Evolutionary conservation across 1,139 yeast genomes (phyloP).

Genomic region (Candida glucosophila): DNA sequence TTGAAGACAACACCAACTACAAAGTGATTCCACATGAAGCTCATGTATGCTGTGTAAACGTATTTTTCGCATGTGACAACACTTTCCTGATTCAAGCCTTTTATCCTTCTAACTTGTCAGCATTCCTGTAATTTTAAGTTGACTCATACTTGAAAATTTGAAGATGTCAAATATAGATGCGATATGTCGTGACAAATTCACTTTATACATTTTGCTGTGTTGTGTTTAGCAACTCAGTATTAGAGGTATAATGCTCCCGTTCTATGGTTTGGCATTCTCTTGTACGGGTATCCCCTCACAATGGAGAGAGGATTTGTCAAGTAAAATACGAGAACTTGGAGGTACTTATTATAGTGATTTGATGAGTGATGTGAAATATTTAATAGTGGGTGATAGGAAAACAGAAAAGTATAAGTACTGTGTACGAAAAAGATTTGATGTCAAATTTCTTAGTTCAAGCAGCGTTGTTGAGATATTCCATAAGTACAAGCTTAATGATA

Average conservation of each 20-base stretch:
- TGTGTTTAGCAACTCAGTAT: too few relatives aligned
- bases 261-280: conserved; percentile 30
- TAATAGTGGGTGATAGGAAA: conserved; percentile 59
- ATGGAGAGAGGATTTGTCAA: conserved; percentile 23
- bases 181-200: too few relatives aligned
- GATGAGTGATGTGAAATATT: conserved; percentile 57
- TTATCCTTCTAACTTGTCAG: too few relatives aligned
- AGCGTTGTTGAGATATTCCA: conserved; percentile 37
- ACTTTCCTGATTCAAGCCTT: too few relatives aligned
- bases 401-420: conserved; percentile 67
- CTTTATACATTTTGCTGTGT: too few relatives aligned
- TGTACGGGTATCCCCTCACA: conserved; percentile 30
- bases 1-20: too few relatives aligned
- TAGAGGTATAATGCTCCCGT: conserved; percentile 16
- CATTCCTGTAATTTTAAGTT: too few relatives aligned
- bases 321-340: conserved; percentile 49
- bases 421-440: conserved; percentile 49
- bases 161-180: too few relatives aligned
- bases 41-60: too few relatives aligned
- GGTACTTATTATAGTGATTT: conserved; percentile 54
- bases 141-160: too few relatives aligned
- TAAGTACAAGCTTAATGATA: conserved; percentile 40
- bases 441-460: conserved; percentile 43
- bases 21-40: too few relatives aligned
- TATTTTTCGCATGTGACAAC: too few relatives aligned